Conservation (phyloP, 257 asterid species). For the Fraxinus excelsior region DNA sequence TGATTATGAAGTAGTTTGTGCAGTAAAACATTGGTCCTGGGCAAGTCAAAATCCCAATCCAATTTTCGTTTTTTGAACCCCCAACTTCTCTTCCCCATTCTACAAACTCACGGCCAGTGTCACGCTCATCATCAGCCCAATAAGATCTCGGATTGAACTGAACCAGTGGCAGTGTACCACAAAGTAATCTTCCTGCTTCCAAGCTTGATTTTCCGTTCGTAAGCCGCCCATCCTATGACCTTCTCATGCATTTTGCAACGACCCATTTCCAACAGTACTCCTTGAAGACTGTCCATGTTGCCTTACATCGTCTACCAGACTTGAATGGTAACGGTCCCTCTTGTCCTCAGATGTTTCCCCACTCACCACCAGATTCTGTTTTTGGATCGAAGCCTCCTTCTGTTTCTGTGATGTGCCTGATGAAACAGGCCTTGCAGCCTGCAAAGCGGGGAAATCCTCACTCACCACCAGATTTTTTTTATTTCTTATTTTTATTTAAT, state of each 20-base stretch:
- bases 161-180: not conserved
- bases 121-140: too few relatives aligned
- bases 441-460: conserved; percentile 94
- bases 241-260: conserved; percentile 44
- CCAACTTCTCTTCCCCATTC: too few relatives aligned
- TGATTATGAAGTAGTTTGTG: too few relatives aligned
- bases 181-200: conserved; percentile 56
- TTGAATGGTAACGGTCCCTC: conserved; percentile 45
- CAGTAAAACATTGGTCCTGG: too few relatives aligned
- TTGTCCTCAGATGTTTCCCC: conserved; percentile 52
- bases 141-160: too few relatives aligned
- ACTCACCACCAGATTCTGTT: conserved; percentile 52
- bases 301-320: conserved; percentile 46
- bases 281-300: conserved; percentile 46
- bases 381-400: conserved; percentile 58
- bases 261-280: conserved; percentile 39
- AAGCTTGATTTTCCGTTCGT: conserved; percentile 30
- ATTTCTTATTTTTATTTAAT: too few relatives aligned
- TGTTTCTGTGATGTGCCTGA: conserved; percentile 34
- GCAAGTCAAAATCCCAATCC: too few relatives aligned
- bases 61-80: too few relatives aligned
- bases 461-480: conserved; percentile 15
- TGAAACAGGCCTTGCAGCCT: conserved; percentile 74
- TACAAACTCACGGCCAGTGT: too few relatives aligned
- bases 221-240: too few relatives aligned